Evolutionary conservation across 257 asterid genomes (phyloP).

Genomic region (Petunia secreta): DNA sequence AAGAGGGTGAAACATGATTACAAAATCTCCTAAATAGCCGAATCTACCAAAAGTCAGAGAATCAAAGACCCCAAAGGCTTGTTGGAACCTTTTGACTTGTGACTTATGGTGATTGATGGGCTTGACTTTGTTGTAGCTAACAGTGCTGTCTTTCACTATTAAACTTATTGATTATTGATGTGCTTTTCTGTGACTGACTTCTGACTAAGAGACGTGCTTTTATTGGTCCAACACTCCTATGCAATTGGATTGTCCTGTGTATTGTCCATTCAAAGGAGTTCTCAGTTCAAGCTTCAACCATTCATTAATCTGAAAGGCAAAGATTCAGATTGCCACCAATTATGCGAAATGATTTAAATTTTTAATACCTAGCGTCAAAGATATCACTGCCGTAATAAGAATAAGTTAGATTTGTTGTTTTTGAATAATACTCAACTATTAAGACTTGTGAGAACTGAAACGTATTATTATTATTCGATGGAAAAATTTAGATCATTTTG

Average conservation of each 20-base stretch:
- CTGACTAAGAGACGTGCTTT: neutral
- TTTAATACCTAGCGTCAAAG: no score
- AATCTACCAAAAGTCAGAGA: slow-evolving; percentile 6
- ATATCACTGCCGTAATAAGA: no score
- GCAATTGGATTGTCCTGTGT: neutral
- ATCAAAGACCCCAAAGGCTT: neutral
- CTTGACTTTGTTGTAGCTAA: neutral
- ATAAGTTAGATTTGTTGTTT: no score
- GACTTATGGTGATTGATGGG: neutral
- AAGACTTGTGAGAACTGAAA: no score
- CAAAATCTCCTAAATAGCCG: neutral
- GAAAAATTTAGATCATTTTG: no score
- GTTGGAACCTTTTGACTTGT: neutral
- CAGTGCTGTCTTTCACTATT: neutral
- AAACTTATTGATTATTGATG: neutral
- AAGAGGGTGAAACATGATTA: neutral
- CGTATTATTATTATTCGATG: no score
- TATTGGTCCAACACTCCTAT: slow-evolving; percentile 5
- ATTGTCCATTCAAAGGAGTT: slow-evolving; percentile 2
- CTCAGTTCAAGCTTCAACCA: neutral
- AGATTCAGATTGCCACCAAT: no score
- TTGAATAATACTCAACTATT: no score
- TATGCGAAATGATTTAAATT: no score
- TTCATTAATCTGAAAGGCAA: neutral
- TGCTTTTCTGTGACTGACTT: neutral